A percentile compares a stretch with the other conserved stretches of the same genome.
Conservation (phyloP, 306 rosid genomes). For the Purshia tridentata region DNA sequence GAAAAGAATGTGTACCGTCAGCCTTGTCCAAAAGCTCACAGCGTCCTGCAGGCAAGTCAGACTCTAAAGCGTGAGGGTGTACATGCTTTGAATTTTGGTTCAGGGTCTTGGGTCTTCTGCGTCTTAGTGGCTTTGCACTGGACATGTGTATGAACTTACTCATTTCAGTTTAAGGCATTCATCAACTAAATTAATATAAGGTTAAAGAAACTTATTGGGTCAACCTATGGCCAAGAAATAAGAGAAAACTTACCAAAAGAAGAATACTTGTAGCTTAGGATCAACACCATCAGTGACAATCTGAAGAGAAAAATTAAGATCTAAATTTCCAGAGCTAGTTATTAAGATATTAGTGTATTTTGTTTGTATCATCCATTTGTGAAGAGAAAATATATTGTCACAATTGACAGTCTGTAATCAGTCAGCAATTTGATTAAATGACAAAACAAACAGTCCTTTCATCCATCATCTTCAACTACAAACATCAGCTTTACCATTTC, state of each 20-base stretch:
- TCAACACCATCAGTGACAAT: conserved; percentile 50
- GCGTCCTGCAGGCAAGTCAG: conserved; percentile 36
- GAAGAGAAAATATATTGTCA: not conserved
- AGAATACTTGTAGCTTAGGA: conserved; percentile 61
- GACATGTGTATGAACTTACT: conserved; percentile 25
- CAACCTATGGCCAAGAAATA: conserved; percentile 14
- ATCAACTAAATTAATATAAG: conserved; percentile 10
- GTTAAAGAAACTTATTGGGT: conserved; percentile 12
- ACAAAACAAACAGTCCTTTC: not conserved
- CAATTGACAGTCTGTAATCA: not conserved
- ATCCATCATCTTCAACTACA: not conserved
- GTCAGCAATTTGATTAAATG: not conserved
- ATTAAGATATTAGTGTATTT: conserved; percentile 1
- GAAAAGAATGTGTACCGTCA: conserved; percentile 48
- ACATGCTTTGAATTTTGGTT: conserved; percentile 38
- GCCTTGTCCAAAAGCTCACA: conserved; percentile 47
- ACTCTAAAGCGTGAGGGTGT: conserved; percentile 35
- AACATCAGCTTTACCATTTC: not conserved
- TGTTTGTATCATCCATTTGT: not conserved
- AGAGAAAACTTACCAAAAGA: conserved; percentile 48
- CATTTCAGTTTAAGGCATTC: conserved; percentile 29
- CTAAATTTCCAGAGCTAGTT: not conserved
- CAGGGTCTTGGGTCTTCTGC: conserved; percentile 35
- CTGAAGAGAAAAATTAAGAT: conserved; percentile 37
- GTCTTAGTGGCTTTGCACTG: conserved; percentile 60